phyloP scores from a whole-genome alignment of 495 filamentous ascomycete species.

The Pyrenula massariospora region DNA sequence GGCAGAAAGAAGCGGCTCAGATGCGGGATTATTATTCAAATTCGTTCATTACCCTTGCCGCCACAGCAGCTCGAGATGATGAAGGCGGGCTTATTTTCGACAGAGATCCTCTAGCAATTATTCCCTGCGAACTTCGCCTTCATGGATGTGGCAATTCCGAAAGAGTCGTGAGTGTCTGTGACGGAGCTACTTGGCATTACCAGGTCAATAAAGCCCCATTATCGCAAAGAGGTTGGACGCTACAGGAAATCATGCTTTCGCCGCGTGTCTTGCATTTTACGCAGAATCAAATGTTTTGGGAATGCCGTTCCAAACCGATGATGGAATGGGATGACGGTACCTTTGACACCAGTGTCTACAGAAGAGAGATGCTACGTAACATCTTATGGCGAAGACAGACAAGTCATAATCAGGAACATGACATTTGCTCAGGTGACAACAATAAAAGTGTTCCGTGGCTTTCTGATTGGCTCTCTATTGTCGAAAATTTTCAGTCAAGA shows the following conservation, averaged over 20 bases:
- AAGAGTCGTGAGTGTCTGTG: neutral
- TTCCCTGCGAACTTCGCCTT: neutral
- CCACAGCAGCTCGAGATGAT: neutral
- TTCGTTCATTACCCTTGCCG: neutral
- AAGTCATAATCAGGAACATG: no score
- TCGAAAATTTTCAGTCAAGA: neutral
- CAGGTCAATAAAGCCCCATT: neutral
- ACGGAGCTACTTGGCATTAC: neutral
- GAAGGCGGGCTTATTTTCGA: neutral
- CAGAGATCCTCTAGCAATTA: neutral
- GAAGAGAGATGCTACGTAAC: no score
- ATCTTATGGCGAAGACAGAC: no score
- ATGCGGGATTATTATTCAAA: neutral
- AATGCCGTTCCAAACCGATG: slow-evolving; percentile 1
- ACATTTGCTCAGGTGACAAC: no score
- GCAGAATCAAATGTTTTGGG: slow-evolving; percentile 5
- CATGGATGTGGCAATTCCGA: neutral
- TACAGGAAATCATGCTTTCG: slow-evolving; percentile 9
- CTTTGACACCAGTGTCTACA: neutral
- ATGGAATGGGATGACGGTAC: neutral
- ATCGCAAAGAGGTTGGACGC: slow-evolving; percentile 3
- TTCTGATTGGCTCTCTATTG: neutral
- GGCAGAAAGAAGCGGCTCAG: neutral
- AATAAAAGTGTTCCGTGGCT: neutral
- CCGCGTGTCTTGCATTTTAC: slow-evolving; percentile 5